A percentile compares a stretch with the other conserved stretches of the same genome.
Conservation (phyloP, 768 basidiomycete species). For the Lanmaoa rubissima region DNA sequence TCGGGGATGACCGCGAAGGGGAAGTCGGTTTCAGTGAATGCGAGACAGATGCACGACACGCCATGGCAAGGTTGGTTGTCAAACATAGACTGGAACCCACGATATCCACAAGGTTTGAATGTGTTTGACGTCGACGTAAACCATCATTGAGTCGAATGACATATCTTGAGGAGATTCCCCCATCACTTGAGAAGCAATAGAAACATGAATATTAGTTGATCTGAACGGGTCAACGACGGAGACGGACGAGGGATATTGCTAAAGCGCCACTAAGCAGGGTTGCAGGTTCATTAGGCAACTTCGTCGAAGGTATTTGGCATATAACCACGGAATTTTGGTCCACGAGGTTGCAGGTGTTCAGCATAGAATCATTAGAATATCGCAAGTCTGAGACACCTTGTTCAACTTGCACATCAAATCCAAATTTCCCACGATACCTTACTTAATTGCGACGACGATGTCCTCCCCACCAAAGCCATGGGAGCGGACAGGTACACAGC, state of each 20-base stretch:
- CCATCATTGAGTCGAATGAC: neutral
- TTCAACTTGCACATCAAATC: no score
- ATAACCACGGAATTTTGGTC: neutral
- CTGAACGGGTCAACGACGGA: neutral
- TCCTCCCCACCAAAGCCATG: constrained; percentile 88
- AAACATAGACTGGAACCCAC: neutral
- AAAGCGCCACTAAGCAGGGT: neutral
- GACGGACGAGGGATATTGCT: constrained; percentile 11
- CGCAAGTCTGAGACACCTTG: no score
- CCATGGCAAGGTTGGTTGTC: neutral
- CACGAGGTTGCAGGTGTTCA: constrained; percentile 2
- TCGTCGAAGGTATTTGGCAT: no score
- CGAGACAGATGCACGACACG: constrained; percentile 1
- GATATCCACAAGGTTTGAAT: neutral
- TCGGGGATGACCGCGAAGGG: constrained; percentile 3
- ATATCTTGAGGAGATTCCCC: constrained; percentile 8
- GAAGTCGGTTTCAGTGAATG: constrained; percentile 1
- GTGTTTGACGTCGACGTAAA: neutral
- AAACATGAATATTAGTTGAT: neutral
- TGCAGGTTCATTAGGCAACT: no score
- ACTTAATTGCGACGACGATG: constrained; percentile 43
- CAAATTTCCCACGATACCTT: constrained; percentile 19
- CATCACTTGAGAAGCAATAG: constrained; percentile 15
- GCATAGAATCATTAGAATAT: neutral
- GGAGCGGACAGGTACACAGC: constrained; percentile 58